These are phyloP conservation scores for Podila clonocystis DNA, from an alignment of 192 early-diverging fungal genomes.

Conservation along the genomic window DNA sequence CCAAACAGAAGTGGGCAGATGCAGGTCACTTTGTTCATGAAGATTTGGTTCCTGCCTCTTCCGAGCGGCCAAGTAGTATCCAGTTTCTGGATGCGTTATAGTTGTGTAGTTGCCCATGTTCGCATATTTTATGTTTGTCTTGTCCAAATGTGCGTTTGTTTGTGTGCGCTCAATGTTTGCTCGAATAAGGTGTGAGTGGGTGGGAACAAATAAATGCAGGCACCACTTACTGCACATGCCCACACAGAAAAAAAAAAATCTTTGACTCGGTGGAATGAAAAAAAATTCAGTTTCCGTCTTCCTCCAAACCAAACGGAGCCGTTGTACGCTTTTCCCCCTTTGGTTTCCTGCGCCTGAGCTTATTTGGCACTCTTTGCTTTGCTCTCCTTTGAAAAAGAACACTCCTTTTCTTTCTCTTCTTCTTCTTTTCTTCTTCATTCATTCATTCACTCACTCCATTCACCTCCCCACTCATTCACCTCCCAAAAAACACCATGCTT, in stretches of 20 bases:
- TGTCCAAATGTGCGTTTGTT: neutral
- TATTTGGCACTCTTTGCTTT: neutral
- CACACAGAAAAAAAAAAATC: constrained; percentile 43
- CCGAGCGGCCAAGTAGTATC: constrained; percentile 11
- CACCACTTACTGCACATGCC: neutral
- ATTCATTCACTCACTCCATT: constrained; percentile 3
- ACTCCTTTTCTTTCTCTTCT: constrained; percentile 4
- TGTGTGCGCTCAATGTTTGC: neutral
- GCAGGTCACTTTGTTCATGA: neutral
- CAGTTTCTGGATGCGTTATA: neutral
- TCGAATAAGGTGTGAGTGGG: neutral
- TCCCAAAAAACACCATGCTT: constrained; percentile 1
- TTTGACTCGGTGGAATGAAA: constrained; percentile 19
- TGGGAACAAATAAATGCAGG: neutral
- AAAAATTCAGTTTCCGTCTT: neutral
- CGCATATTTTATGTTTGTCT: neutral
- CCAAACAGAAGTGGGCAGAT: constrained; percentile 1
- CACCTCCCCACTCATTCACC: constrained; percentile 16
- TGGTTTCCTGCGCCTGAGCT: neutral
- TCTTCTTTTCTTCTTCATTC: neutral
- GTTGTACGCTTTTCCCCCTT: neutral
- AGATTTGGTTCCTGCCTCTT: constrained; percentile 11
- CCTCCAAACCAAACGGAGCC: neutral
- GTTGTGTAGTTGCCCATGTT: neutral
- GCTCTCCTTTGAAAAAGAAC: neutral